Percentiles rank a stretch among this genome's conserved stretches.
These are phyloP conservation scores for Pisolithus orientalis DNA, from an alignment of 768 basidiomycete species.

Conservation along the genomic window DNA sequence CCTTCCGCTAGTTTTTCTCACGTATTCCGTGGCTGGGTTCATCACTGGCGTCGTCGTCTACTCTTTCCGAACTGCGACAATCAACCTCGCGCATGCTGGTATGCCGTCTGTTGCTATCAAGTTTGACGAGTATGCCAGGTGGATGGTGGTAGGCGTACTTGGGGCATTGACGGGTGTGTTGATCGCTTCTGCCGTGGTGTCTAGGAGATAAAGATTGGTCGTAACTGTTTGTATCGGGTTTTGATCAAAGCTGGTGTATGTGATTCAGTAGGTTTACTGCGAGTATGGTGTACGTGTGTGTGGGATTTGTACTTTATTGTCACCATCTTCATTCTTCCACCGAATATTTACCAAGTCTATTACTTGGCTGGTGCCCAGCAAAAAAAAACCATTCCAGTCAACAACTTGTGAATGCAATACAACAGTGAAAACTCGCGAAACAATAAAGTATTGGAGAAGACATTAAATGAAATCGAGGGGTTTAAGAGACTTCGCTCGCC, in stretches of 20 bases:
- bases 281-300: no score
- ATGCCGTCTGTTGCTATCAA: slow-evolving; percentile 28
- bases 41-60: slow-evolving; percentile 60
- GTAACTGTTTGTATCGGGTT: no score
- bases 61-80: slow-evolving; percentile 48
- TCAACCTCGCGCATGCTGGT: slow-evolving; percentile 30
- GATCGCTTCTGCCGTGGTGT: slow-evolving; percentile 40
- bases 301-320: no score
- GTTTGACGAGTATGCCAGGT: slow-evolving; percentile 56
- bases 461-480: no score
- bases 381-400: no score
- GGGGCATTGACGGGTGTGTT: slow-evolving; percentile 59
- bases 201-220: slow-evolving; percentile 9
- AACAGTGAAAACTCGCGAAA: slow-evolving; percentile 5
- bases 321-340: no score
- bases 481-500: no score
- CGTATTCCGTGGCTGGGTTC: slow-evolving; percentile 66
- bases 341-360: no score
- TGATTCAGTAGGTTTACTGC: no score
- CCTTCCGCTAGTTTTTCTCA: slow-evolving; percentile 66
- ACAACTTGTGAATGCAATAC: no score
- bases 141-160: slow-evolving; percentile 56
- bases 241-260: no score
- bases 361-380: no score
- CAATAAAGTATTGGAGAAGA: slow-evolving; percentile 1